These are phyloP conservation scores for Corrigiola litoralis DNA, from an alignment of 179 eudicot species.

Conservation along the genomic window DNA sequence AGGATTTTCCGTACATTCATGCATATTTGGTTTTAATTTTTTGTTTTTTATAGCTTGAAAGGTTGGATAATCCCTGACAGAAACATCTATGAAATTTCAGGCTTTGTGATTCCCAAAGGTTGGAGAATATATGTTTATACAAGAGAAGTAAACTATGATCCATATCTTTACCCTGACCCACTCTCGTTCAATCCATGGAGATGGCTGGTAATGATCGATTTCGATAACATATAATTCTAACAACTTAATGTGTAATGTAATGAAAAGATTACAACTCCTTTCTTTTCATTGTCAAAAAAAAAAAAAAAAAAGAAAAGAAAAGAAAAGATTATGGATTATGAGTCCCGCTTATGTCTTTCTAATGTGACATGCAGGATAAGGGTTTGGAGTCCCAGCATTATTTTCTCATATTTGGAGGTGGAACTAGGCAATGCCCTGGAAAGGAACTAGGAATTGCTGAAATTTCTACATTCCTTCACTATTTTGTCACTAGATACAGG, in stretches of 20 bases:
- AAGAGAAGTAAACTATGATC: conserved; percentile 82
- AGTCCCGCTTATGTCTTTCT: too few relatives aligned
- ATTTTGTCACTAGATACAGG: conserved; percentile 86
- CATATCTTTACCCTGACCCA: conserved; percentile 66
- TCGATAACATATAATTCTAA: background rate
- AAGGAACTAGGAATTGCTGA: conserved; percentile 90
- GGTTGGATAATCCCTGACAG: background rate
- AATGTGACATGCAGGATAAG: conserved; percentile 66
- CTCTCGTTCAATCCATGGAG: conserved; percentile 87
- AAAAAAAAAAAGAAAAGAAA: too few relatives aligned
- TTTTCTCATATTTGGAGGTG: conserved; percentile 83
- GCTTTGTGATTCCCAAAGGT: conserved; percentile 74
- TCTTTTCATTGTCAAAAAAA: too few relatives aligned
- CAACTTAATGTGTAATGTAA: background rate
- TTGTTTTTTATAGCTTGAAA: too few relatives aligned
- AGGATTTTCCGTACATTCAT: too few relatives aligned
- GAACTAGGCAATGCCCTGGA: conserved; percentile 89
- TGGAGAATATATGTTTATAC: conserved; percentile 98
- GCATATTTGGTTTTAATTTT: too few relatives aligned
- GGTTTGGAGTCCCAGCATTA: conserved; percentile 59
- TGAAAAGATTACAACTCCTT: too few relatives aligned
- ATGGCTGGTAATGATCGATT: conserved; percentile 65
- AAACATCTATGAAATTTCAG: conserved; percentile 30
- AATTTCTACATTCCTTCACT: conserved; percentile 86
- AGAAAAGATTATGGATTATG: too few relatives aligned